Percentiles rank a stretch among this genome's conserved stretches.
phyloP scores from a whole-genome alignment of 2,329 filamentous ascomycete species.

The Dactylella cylindrospora region DNA sequence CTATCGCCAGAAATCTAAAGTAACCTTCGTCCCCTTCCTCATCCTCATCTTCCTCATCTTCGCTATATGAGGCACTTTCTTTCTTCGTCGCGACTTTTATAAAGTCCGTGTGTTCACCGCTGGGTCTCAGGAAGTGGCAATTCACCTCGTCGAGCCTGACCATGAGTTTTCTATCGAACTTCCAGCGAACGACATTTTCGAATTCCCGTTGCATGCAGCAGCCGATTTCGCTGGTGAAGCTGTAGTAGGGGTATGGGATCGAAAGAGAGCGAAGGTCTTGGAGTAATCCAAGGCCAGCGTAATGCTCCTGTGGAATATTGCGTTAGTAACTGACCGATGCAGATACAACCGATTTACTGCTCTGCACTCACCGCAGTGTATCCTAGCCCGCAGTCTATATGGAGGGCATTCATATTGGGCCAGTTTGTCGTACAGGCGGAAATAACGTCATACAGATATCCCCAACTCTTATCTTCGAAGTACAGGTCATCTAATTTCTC shows the following conservation, averaged over 20 bases:
- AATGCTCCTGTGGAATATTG: too few relatives aligned
- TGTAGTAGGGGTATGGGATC: constrained; percentile 11
- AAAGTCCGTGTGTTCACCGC: not conserved
- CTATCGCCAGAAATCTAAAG: not conserved
- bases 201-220: constrained; percentile 8
- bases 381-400: constrained; percentile 11
- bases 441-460: not conserved
- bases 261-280: constrained; percentile 1
- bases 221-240: too few relatives aligned
- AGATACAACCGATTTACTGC: too few relatives aligned
- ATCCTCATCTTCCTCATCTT: not conserved
- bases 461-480: constrained; percentile 16
- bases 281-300: not conserved
- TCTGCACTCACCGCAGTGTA: not conserved
- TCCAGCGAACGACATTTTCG: too few relatives aligned
- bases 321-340: too few relatives aligned
- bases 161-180: not conserved
- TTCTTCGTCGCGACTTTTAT: not conserved
- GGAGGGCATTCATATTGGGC: constrained; percentile 2
- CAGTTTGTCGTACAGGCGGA: too few relatives aligned
- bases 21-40: not conserved
- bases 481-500: not conserved
- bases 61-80: not conserved
- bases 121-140: constrained; percentile 1
- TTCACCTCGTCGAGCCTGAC: not conserved